Evolutionary conservation across 768 basidiomycete species (phyloP), one percentile per base, ranked within the genome.

Genomic region (Sistotremastrum niveocremeum): DNA sequence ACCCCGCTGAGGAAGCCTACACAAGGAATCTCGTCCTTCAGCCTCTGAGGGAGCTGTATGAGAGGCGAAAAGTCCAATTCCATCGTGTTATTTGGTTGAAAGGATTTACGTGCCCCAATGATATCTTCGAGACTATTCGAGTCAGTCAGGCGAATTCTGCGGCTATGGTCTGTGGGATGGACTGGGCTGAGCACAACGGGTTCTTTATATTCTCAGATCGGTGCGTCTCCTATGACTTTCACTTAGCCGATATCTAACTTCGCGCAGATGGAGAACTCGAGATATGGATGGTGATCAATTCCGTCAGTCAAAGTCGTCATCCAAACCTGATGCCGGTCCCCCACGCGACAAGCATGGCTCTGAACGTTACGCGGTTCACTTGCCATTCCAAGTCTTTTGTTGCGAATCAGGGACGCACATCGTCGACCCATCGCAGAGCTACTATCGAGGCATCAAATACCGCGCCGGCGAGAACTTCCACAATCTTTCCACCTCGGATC

Each of bases 121-220:
- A 99, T 60, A 91, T 99, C 41, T 69, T 99, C 44, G 95, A 99
- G 64, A 94, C 86, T 28, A 79, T 98, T 59, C 81, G 91, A 51
- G 83, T 97, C 50, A 88, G 84, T 59, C 72, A 84, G 53, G 74
- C 75, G 33, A 99, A 98, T 58, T 78, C 91, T 53, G 95, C 95
- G 3, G 88, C 91, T 0, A 89, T 99, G 88, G 90, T 97, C 2
- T 98, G 95, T 58, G 94, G 93, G n/a, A 98, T 98, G 94, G 95
- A 99, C 58, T 99, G 95, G 95, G 94, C 91, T 7, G 93, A 99
- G 62, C 85, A 91, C 56, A 87, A 90, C 52, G 91, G 91, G 0
- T 84, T 89, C 64, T 99, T 97, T 70, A 91, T 97, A 53, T 98
- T 95, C 65, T 97, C 93, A 11, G 94, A 97, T 63, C 73, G 94